Evolutionary conservation across 164 flowering plant genomes (phyloP).

Genomic region (Sextonia rubra): DNA sequence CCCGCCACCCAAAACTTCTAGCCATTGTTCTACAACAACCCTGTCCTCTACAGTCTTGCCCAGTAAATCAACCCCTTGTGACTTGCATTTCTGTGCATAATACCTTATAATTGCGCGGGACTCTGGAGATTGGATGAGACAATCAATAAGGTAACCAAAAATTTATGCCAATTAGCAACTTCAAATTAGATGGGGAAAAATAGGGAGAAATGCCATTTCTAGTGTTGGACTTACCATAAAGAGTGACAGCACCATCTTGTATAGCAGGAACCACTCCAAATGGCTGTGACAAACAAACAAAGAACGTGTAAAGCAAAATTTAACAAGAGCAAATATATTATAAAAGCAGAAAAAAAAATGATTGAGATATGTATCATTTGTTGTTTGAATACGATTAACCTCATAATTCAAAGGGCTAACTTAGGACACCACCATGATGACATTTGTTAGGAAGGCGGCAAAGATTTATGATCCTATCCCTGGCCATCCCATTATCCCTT

Average conservation of each 20-base stretch:
- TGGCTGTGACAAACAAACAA: constrained; percentile 9
- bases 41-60: constrained; percentile 41
- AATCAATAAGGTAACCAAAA: background rate
- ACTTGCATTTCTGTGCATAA: constrained; percentile 39
- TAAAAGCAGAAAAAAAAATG: too few relatives aligned
- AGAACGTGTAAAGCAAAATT: background rate
- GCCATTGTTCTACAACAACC: constrained; percentile 42
- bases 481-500: too few relatives aligned
- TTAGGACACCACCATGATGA: too few relatives aligned
- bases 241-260: constrained; percentile 18
- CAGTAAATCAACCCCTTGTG: constrained; percentile 35
- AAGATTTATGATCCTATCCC: too few relatives aligned
- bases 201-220: background rate
- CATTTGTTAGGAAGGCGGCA: too few relatives aligned
- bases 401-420: too few relatives aligned
- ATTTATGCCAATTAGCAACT: background rate
- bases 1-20: too few relatives aligned
- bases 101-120: constrained; percentile 47
- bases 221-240: constrained; percentile 14
- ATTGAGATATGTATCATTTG: too few relatives aligned
- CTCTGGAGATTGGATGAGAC: constrained; percentile 20
- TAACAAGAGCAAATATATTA: too few relatives aligned
- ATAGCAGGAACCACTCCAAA: constrained; percentile 24
- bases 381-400: too few relatives aligned
- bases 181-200: background rate